These are phyloP conservation scores for Ophioceras dolichostomum DNA, from an alignment of 2,329 filamentous ascomycete species.

Conservation along the genomic window DNA sequence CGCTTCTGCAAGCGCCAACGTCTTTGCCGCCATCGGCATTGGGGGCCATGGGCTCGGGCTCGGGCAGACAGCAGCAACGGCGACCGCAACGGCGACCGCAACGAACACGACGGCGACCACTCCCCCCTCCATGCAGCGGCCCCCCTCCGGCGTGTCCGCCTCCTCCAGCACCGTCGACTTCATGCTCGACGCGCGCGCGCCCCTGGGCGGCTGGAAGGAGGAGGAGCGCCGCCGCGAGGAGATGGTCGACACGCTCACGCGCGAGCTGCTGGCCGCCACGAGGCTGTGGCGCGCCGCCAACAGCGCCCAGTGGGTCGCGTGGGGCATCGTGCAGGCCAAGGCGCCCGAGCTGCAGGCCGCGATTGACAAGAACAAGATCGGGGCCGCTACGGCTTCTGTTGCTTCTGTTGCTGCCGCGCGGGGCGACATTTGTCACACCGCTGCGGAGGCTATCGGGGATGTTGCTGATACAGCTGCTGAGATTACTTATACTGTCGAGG, in stretches of 20 bases:
- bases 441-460: conserved; percentile 14
- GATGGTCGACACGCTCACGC: conserved; percentile 53
- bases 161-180: conserved; percentile 50
- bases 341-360: conserved; percentile 41
- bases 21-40: no score
- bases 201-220: conserved; percentile 43
- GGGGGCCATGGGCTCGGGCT: no score
- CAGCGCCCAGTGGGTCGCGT: conserved; percentile 84
- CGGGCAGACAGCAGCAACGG: no score
- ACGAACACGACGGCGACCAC: conserved; percentile 16
- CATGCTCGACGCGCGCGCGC: conserved; percentile 65
- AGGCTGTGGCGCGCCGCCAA: conserved; percentile 79
- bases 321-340: conserved; percentile 94
- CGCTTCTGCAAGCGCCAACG: no score
- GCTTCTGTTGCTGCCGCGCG: conserved; percentile 28
- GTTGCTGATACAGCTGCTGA: no score
- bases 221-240: conserved; percentile 52
- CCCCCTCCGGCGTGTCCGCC: conserved; percentile 21
- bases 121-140: conserved; percentile 14
- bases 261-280: conserved; percentile 64
- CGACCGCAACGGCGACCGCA: conserved; percentile 16
- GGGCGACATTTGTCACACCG: conserved; percentile 11
- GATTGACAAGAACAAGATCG: no score
- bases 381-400: no score
- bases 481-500: no score